phyloP scores from a whole-genome alignment of 768 basidiomycete genomes.

The Epithele typhae region DNA sequence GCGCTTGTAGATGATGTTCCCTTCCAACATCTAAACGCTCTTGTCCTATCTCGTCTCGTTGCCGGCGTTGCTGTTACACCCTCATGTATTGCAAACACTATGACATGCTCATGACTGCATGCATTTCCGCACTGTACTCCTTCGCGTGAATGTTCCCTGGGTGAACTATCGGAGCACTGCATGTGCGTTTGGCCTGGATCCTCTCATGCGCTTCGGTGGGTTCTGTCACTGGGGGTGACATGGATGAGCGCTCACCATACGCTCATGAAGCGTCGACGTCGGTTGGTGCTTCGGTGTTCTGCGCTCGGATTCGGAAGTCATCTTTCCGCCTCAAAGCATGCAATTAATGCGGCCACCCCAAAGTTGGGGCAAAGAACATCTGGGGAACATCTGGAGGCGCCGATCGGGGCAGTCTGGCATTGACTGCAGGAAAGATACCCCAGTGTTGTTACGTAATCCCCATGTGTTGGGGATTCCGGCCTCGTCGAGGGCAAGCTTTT shows the following conservation, averaged over 20 bases:
- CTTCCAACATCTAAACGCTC: conserved; percentile 68
- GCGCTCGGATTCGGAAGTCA: too few species aligned
- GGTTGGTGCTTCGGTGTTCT: too few species aligned
- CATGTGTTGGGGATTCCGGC: conserved; percentile 15
- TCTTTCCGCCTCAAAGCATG: too few species aligned
- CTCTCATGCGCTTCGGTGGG: too few species aligned
- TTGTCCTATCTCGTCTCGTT: conserved; percentile 20
- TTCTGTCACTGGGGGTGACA: too few species aligned
- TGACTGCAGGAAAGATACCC: conserved; percentile 2
- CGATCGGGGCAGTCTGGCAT: conserved; percentile 5
- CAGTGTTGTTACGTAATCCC: conserved; percentile 13
- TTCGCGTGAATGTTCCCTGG: not conserved
- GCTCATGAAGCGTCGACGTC: too few species aligned
- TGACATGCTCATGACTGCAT: conserved; percentile 33
- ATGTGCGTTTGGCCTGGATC: too few species aligned
- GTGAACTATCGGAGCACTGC: too few species aligned
- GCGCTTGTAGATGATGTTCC: conserved; percentile 73
- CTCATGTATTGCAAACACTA: conserved; percentile 29
- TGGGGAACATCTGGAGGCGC: not conserved
- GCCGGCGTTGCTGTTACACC: conserved; percentile 19
- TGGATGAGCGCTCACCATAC: too few species aligned
- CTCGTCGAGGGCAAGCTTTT: conserved; percentile 2
- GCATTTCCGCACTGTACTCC: conserved; percentile 13
- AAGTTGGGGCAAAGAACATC: too few species aligned
- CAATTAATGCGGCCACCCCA: too few species aligned